Conservation (phyloP, 768 basidiomycete genomes). For the Pulveroboletus ravenelii region DNA sequence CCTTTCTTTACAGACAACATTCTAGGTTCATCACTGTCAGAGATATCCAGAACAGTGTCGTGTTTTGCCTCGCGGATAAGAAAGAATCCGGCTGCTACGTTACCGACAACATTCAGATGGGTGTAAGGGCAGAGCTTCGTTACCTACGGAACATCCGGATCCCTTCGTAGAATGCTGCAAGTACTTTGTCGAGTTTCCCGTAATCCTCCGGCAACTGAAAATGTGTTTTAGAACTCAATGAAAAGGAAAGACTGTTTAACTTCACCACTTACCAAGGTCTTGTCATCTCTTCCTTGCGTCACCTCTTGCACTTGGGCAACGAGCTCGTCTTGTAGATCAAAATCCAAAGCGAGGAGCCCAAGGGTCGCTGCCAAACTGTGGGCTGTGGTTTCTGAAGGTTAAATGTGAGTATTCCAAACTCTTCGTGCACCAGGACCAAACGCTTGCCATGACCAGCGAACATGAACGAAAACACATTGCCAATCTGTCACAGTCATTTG, state of each 20-base stretch:
- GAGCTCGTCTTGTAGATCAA: conserved; percentile 29
- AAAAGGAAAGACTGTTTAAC: neutral
- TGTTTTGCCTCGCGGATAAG: conserved; percentile 28
- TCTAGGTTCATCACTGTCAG: conserved; percentile 12
- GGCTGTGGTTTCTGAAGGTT: conserved; percentile 30
- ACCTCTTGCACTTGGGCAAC: conserved; percentile 28
- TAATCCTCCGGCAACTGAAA: conserved; percentile 23
- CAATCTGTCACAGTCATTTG: conserved; percentile 31
- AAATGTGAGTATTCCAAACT: neutral
- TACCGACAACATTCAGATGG: neutral
- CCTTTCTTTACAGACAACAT: conserved; percentile 24
- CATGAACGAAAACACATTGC: conserved; percentile 48
- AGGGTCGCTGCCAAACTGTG: conserved; percentile 31
- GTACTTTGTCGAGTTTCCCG: conserved; percentile 27
- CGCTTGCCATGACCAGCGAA: conserved; percentile 54
- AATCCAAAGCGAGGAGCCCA: conserved; percentile 29
- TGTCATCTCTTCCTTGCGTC: conserved; percentile 15
- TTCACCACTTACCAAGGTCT: conserved; percentile 11
- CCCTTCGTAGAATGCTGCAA: conserved; percentile 30
- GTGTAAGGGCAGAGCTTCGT: neutral
- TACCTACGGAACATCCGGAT: conserved; percentile 32
- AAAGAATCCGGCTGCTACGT: conserved; percentile 27
- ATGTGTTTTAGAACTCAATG: too few relatives aligned
- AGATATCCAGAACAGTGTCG: conserved; percentile 23
- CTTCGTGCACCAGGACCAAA: neutral